Evolutionary conservation across 768 basidiomycete species (phyloP).

Genomic region (Leccinum fibrillosum): DNA sequence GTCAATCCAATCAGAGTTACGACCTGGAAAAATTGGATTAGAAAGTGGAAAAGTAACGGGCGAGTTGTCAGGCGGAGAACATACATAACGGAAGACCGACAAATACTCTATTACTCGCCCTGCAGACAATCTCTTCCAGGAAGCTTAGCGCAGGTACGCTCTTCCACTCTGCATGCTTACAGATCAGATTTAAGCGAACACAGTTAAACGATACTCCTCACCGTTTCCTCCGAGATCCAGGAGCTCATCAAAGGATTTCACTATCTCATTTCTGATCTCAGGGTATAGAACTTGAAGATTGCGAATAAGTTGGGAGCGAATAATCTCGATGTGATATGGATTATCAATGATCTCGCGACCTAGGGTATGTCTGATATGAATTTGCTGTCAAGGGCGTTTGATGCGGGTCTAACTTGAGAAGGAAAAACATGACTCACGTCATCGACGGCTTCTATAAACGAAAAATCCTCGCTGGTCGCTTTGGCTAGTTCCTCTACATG

Average conservation of each 20-base stretch:
- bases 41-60: not conserved
- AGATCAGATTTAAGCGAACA: too few species aligned
- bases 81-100: constrained; percentile 47
- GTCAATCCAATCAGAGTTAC: constrained; percentile 7
- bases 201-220: not conserved
- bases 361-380: constrained; percentile 38
- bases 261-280: constrained; percentile 44
- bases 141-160: not conserved
- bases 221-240: not conserved
- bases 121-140: constrained; percentile 35
- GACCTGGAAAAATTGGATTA: not conserved
- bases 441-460: constrained; percentile 24
- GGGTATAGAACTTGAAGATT: constrained; percentile 37
- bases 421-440: constrained; percentile 27
- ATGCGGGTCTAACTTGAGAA: not conserved
- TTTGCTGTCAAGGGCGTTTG: constrained; percentile 21
- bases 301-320: constrained; percentile 33
- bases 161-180: not conserved
- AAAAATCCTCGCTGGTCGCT: constrained; percentile 38
- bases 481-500: constrained; percentile 39
- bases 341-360: constrained; percentile 23
- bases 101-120: constrained; percentile 45
- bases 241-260: constrained; percentile 27
- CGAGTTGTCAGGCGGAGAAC: not conserved
- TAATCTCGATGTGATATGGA: constrained; percentile 22